Conservation (phyloP, 2,329 filamentous ascomycete species). For the Pestalotiopsis sp. region DNA sequence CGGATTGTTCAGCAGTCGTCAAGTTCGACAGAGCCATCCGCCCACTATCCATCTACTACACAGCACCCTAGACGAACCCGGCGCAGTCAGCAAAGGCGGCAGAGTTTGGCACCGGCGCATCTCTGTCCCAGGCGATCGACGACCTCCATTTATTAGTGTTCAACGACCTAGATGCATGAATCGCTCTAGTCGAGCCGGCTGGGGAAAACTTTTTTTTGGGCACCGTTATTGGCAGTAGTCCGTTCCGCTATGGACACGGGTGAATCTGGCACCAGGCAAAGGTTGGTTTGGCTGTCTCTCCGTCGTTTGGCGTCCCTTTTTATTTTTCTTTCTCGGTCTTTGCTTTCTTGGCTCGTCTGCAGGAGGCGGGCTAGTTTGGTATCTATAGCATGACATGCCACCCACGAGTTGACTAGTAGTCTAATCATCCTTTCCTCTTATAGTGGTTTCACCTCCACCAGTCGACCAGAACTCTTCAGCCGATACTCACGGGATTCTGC, state of each 20-base stretch:
- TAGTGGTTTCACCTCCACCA: slow-evolving; percentile 33
- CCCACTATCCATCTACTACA: not conserved
- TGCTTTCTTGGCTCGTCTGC: not conserved
- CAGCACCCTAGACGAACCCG: not conserved
- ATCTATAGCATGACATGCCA: not conserved
- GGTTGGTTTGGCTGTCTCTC: slow-evolving; percentile 27
- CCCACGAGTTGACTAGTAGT: slow-evolving; percentile 21
- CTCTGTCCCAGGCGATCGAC: slow-evolving; percentile 13
- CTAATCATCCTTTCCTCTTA: slow-evolving; percentile 21
- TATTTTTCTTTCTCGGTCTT: not conserved
- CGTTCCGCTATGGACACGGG: slow-evolving; percentile 37
- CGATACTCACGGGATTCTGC: slow-evolving; percentile 26
- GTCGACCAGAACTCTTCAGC: slow-evolving; percentile 30
- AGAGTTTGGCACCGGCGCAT: slow-evolving; percentile 16
- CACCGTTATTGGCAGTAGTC: slow-evolving; percentile 32
- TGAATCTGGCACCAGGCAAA: slow-evolving; percentile 39
- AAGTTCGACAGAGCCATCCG: not conserved
- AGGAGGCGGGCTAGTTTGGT: not conserved
- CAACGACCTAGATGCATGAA: slow-evolving; percentile 34
- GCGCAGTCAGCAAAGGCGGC: slow-evolving; percentile 6
- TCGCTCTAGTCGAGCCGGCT: slow-evolving; percentile 30
- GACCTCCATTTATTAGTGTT: slow-evolving; percentile 10
- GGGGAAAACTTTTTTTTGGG: slow-evolving; percentile 28
- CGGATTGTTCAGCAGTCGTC: not conserved
- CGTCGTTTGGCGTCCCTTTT: not conserved